Percentiles rank a stretch among this genome's conserved stretches.
These are phyloP conservation scores for Carallia pectinifolia DNA, from an alignment of 345 rosid genomes.

Conservation along the genomic window DNA sequence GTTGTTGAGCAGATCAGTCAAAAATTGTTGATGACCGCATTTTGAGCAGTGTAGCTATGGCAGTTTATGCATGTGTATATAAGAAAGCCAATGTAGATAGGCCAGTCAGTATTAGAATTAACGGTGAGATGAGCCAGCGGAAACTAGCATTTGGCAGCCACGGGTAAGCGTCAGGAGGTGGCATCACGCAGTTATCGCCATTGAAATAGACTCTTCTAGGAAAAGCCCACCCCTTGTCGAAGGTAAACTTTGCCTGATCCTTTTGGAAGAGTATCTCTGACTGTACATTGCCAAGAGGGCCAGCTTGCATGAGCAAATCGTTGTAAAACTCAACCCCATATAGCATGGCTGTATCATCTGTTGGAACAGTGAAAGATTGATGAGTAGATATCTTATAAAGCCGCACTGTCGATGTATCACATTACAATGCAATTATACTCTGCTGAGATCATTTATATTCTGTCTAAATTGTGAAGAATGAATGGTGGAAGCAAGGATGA, in stretches of 20 bases:
- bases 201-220: slow-evolving; percentile 87
- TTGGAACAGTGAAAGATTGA: not conserved
- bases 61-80: slow-evolving; percentile 21
- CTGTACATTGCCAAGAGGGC: slow-evolving; percentile 76
- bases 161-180: slow-evolving; percentile 79
- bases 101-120: slow-evolving; percentile 26
- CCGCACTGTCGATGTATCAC: too few relatives aligned
- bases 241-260: slow-evolving; percentile 57
- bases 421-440: too few relatives aligned
- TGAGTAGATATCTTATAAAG: not conserved
- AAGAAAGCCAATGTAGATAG: slow-evolving; percentile 44
- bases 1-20: slow-evolving; percentile 14
- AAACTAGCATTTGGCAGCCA: slow-evolving; percentile 70
- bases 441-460: too few relatives aligned
- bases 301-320: slow-evolving; percentile 75
- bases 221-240: slow-evolving; percentile 89
- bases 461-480: too few relatives aligned
- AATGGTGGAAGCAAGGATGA: too few relatives aligned
- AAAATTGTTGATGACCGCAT: slow-evolving; percentile 2
- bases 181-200: slow-evolving; percentile 88
- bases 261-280: slow-evolving; percentile 81
- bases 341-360: slow-evolving; percentile 86
- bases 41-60: not conserved
- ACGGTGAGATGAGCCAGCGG: slow-evolving; percentile 20
- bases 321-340: slow-evolving; percentile 81